phyloP scores from a whole-genome alignment of 306 rosid genomes.

The Quercus mongolica region DNA sequence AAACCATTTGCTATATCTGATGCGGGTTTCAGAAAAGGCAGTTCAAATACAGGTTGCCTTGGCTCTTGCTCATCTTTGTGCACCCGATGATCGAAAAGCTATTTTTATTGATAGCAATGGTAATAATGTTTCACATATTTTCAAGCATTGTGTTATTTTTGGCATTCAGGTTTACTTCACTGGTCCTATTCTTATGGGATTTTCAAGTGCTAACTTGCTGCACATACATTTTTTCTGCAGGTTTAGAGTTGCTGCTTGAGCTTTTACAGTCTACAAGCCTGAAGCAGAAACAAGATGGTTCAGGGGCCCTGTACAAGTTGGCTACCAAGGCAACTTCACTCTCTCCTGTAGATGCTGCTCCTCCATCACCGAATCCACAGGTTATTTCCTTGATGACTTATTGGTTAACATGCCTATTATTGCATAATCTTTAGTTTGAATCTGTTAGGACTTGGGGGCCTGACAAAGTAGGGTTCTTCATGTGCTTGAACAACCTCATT shows the following conservation, averaged over 20 bases:
- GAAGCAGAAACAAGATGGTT: slow-evolving; percentile 93
- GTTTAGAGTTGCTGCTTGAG: slow-evolving; percentile 85
- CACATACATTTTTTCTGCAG: slow-evolving; percentile 30
- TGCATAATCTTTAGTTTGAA: background rate
- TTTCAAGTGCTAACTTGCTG: background rate
- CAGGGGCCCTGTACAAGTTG: slow-evolving; percentile 80
- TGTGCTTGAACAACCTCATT: background rate
- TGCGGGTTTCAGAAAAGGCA: slow-evolving; percentile 78
- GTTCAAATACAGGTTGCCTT: slow-evolving; percentile 84
- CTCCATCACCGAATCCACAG: slow-evolving; percentile 97
- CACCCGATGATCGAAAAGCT: slow-evolving; percentile 71
- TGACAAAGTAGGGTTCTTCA: background rate
- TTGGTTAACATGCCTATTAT: background rate
- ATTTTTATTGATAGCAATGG: slow-evolving; percentile 81
- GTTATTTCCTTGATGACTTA: background rate
- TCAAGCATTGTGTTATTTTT: background rate
- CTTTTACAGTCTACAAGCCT: slow-evolving; percentile 66
- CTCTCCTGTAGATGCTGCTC: slow-evolving; percentile 91
- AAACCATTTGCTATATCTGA: slow-evolving; percentile 78
- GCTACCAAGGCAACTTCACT: slow-evolving; percentile 74
- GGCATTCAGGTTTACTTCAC: background rate
- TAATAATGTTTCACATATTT: background rate
- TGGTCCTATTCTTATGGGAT: background rate
- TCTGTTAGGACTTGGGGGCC: background rate
- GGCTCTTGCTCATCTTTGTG: slow-evolving; percentile 97